Evolutionary conservation across 176 grass and related monocot genomes (phyloP).

Genomic region (Carex cristatella): DNA sequence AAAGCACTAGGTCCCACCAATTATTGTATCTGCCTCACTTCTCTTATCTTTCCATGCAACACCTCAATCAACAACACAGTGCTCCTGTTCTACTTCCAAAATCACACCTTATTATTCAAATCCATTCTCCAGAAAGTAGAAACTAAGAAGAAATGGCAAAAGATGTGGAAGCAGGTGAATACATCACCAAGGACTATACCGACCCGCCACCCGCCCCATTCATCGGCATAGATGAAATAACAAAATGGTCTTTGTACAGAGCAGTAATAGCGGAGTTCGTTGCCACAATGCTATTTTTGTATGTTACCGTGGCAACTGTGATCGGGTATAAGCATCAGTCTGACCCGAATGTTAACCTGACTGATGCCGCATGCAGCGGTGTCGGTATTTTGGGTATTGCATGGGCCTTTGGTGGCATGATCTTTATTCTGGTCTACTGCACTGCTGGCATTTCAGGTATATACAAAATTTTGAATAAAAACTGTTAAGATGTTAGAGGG

Average conservation of each 20-base stretch:
- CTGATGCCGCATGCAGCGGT: slow-evolving; percentile 67
- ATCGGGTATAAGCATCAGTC: slow-evolving; percentile 90
- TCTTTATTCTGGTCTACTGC: slow-evolving; percentile 98
- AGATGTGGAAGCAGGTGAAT: slow-evolving; percentile 29
- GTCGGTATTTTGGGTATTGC: slow-evolving; percentile 90
- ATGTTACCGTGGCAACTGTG: slow-evolving; percentile 75
- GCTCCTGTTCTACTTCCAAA: slow-evolving; percentile 9
- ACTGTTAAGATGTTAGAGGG: not conserved
- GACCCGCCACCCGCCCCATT: slow-evolving; percentile 69
- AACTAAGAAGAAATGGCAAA: slow-evolving; percentile 9
- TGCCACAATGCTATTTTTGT: slow-evolving; percentile 78
- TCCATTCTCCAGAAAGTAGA: not conserved
- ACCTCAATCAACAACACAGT: slow-evolving; percentile 20
- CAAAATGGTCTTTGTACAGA: slow-evolving; percentile 83
- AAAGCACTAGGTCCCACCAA: slow-evolving; percentile 21
- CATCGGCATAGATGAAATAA: slow-evolving; percentile 65
- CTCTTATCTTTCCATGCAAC: slow-evolving; percentile 13
- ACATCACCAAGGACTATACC: slow-evolving; percentile 64
- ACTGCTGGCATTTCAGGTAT: slow-evolving; percentile 84
- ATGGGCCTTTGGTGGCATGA: slow-evolving; percentile 98
- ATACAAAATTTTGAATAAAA: not conserved
- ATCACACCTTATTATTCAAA: not conserved
- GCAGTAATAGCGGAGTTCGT: slow-evolving; percentile 88
- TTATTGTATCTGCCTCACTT: slow-evolving; percentile 28
- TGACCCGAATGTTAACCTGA: slow-evolving; percentile 20